Percentiles rank a stretch among this genome's conserved stretches.
These are phyloP conservation scores for Paraconiothyrium sp. DNA, from an alignment of 2,329 filamentous ascomycete genomes.

Conservation along the genomic window DNA sequence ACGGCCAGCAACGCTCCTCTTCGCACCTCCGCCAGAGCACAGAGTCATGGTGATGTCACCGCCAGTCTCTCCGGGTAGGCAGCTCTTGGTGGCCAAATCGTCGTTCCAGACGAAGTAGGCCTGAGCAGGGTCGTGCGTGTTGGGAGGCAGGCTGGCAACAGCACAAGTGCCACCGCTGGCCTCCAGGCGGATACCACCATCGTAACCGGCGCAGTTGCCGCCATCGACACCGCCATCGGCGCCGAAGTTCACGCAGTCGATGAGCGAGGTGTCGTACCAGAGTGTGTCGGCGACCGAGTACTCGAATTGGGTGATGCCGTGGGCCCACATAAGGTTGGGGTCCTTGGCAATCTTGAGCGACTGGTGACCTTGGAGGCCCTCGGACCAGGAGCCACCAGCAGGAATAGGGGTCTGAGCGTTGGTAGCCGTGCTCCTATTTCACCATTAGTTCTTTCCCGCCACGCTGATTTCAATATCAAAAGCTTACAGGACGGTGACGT, in stretches of 20 bases:
- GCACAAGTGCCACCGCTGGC: conserved; percentile 17
- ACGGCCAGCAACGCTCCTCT: conserved; percentile 19
- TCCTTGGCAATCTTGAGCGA: conserved; percentile 23
- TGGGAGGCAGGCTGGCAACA: conserved; percentile 11
- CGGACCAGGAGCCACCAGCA: conserved; percentile 13
- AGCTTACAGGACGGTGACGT: conserved; percentile 18
- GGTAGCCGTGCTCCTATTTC: conserved; percentile 12
- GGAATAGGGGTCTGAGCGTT: conserved; percentile 8
- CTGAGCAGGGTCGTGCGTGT: conserved; percentile 15
- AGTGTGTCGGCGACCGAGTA: conserved; percentile 22
- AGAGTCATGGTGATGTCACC: conserved; percentile 20
- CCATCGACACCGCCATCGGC: conserved; percentile 16
- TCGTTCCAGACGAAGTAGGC: conserved; percentile 21
- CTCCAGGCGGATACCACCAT: conserved; percentile 17
- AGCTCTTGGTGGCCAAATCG: conserved; percentile 19
- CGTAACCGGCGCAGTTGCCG: conserved; percentile 20
- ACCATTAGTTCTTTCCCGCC: background rate
- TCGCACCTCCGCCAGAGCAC: conserved; percentile 13
- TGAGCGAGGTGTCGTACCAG: conserved; percentile 28
- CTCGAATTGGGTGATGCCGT: conserved; percentile 28
- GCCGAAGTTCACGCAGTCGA: conserved; percentile 23
- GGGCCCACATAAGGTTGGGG: conserved; percentile 10
- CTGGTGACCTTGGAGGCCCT: conserved; percentile 10
- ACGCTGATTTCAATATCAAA: background rate
- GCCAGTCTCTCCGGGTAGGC: conserved; percentile 10